Evolutionary conservation across 2,329 filamentous ascomycete genomes (phyloP), one percentile per base, ranked within the genome.

Genomic region (Aspergillus sp.): DNA sequence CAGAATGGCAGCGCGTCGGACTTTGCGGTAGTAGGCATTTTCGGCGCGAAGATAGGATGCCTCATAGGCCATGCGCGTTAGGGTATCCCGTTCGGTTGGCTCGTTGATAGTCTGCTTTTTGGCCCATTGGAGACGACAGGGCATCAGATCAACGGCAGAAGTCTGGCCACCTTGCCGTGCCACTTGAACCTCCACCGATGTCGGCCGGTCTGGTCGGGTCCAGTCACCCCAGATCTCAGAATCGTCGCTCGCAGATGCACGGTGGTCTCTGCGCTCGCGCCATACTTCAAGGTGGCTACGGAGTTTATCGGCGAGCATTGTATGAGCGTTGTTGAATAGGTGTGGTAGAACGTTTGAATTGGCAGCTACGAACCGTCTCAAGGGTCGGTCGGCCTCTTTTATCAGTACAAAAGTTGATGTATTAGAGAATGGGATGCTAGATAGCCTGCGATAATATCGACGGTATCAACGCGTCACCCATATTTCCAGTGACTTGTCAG

Each of bases 11-110:
- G 47, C 38, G n/a, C 38, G 47, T n/a, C 38, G 38, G 25, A 49
- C 38, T 32, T 49, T 49, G 16, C 38, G n/a, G 23, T 49, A 49
- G 31, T 49, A 49, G 14, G 36, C 47, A 32, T 49, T 49, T n/a
- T 49, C 47, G n/a, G 36, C 47, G 4, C 47, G 47, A 17, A 49
- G 38, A 19, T 49, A 49, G 13, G 47, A 49, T n/a, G 47, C 19
- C 25, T 47, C 29, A 47, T 47, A 47, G 13, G 32, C 45, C 10
- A 29, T 16, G 7, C 17, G 45, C 5, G 32, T 31, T 6, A 25
- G 23, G 23, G 23, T 9, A 25, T 25, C 23, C 14, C 23, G n/a
- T 29, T 47, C 10, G 21, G 29, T 29, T 17, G 29, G 11, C 13
- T 47, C 40, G 19, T 11, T 23, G 6, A 17, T 6, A 9, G 23